Evolutionary conservation across 2,329 filamentous ascomycete genomes (phyloP), one percentile per base, ranked within the genome.

Genomic region (Fusarium longipes): DNA sequence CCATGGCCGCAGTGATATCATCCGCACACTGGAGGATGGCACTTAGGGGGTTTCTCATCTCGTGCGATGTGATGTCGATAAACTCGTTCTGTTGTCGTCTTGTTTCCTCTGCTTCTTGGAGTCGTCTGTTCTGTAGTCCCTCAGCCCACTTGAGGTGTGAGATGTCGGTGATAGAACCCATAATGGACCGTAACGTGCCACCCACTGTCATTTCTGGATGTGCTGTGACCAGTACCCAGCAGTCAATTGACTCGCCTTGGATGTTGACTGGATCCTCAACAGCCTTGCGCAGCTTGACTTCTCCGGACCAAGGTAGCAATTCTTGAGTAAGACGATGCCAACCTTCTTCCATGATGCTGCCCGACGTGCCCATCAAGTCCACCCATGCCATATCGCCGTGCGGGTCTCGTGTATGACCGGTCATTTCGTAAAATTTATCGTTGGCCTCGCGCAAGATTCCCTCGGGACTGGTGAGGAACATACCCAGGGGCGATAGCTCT

Each of bases 21-120:
- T 92, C 90, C 1, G 89, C 88, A 70, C 89, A 92, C 71, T 92
- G 90, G 20, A 93, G 77, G 15, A 92, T 92, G 0, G 89, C 90
- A 33, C 85, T 88, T 11, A 92, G 78, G 0, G 90, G 90, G 64
- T 93, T 93, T 6, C 89, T 83, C 85, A 91, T 89, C 73, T 91
- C 89, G 70, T 91, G 89, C 4, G 85, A 86, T 1, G 84, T 86
- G 76, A 92, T 92, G 74, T 92, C 91, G 70, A 93, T 92, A 70
- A 93, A 93, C 52, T 85, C 84, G 50, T 86, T 85, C 61, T 88
- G 86, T 64, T 86, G 84, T 20, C 85, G 57, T 15, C 77, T 60
- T 4, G 73, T 77, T 63, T 79, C 78, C 12, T 79, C 77, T 0
- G 78, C 77, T 39, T 80, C 77, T 24, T 76, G 74, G 0, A 81